These are phyloP conservation scores for Cyberlindnera euphorbiiphila DNA, from an alignment of 805 yeast species.

Conservation along the genomic window DNA sequence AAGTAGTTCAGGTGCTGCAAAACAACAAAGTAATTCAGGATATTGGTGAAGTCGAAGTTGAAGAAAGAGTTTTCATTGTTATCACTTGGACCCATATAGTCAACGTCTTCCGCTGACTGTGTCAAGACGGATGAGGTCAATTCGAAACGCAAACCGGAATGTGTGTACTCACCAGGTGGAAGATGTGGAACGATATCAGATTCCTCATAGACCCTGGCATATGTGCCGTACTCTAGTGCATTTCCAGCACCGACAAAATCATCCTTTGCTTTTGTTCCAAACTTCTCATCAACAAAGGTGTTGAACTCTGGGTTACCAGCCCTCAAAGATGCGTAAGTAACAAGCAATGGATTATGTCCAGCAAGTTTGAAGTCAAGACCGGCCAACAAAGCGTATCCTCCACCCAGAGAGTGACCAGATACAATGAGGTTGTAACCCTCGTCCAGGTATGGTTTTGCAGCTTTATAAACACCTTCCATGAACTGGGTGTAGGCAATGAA, in stretches of 20 bases:
- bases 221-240: slow-evolving; percentile 25
- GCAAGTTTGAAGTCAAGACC: slow-evolving; percentile 56
- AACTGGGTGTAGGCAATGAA: slow-evolving; percentile 36
- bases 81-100: slow-evolving; percentile 18
- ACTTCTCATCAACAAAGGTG: slow-evolving; percentile 47
- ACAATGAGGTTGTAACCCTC: slow-evolving; percentile 45
- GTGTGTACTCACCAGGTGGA: slow-evolving; percentile 43
- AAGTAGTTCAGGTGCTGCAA: slow-evolving; percentile 22
- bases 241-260: slow-evolving; percentile 30
- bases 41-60: slow-evolving; percentile 10
- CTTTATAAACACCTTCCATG: slow-evolving; percentile 36
- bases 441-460: slow-evolving; percentile 30
- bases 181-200: slow-evolving; percentile 55
- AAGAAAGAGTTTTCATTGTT: slow-evolving; percentile 12
- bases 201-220: slow-evolving; percentile 52
- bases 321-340: slow-evolving; percentile 63
- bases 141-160: slow-evolving; percentile 31
- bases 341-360: slow-evolving; percentile 51
- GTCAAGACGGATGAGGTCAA: slow-evolving; percentile 34
- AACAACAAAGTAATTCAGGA: slow-evolving; percentile 14
- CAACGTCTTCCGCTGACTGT: slow-evolving; percentile 25
- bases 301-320: slow-evolving; percentile 52
- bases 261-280: slow-evolving; percentile 36
- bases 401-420: slow-evolving; percentile 77
- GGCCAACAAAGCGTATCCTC: slow-evolving; percentile 58